phyloP scores from a whole-genome alignment of 768 basidiomycete genomes.

The Xerocomellus amylosporus region DNA sequence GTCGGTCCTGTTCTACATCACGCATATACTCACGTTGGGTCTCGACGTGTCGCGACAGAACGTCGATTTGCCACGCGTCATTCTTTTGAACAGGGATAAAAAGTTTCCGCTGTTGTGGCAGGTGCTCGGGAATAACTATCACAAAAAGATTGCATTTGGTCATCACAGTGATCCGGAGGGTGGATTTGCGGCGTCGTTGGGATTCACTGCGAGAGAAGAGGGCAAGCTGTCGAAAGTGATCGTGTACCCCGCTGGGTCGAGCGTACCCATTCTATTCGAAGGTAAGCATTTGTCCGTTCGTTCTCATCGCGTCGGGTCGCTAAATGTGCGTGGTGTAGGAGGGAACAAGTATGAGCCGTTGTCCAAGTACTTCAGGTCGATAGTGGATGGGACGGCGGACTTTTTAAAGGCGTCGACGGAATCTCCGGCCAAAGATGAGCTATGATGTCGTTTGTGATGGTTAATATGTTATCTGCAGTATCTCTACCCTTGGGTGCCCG shows the following conservation, averaged over 20 bases:
- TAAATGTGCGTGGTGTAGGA: slow-evolving; percentile 40
- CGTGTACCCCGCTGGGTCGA: slow-evolving; percentile 62
- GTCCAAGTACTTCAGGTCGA: slow-evolving; percentile 67
- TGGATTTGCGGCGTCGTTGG: slow-evolving; percentile 53
- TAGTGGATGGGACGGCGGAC: slow-evolving; percentile 66
- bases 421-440: slow-evolving; percentile 32
- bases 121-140: slow-evolving; percentile 71
- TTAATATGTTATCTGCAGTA: slow-evolving; percentile 3
- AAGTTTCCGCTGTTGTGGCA: slow-evolving; percentile 79
- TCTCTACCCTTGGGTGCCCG: background rate
- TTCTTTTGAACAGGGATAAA: slow-evolving; percentile 74
- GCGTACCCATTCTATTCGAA: slow-evolving; percentile 58
- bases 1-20: too few species aligned
- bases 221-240: slow-evolving; percentile 64
- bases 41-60: slow-evolving; percentile 28
- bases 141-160: slow-evolving; percentile 58
- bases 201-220: slow-evolving; percentile 51
- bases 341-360: slow-evolving; percentile 71
- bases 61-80: slow-evolving; percentile 48
- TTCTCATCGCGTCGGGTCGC: background rate
- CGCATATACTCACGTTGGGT: background rate
- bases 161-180: slow-evolving; percentile 67
- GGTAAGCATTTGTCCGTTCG: slow-evolving; percentile 41
- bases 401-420: slow-evolving; percentile 42
- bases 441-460: slow-evolving; percentile 17